Evolutionary conservation across 306 rosid species (phyloP).

Genomic region (Sicyos baderoa): DNA sequence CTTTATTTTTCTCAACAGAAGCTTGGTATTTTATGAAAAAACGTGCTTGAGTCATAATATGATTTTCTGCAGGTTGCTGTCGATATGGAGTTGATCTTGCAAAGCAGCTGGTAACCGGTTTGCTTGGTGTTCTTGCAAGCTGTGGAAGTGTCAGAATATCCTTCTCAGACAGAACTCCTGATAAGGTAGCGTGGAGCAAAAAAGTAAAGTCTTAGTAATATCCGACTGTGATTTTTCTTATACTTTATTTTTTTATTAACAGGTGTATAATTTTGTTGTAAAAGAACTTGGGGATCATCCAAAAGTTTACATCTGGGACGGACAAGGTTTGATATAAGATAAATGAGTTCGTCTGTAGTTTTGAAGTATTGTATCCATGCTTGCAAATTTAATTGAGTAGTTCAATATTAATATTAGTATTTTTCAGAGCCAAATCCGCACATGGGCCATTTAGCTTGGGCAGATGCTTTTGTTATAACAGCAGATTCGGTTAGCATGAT

Average conservation of each 20-base stretch:
- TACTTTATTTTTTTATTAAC: constrained; percentile 25
- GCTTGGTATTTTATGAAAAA: too few species aligned
- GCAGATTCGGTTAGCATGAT: constrained; percentile 90
- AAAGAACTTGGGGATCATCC: constrained; percentile 76
- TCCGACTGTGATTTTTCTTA: constrained; percentile 1
- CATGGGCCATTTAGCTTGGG: constrained; percentile 97
- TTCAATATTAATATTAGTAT: background rate
- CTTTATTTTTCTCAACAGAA: too few species aligned
- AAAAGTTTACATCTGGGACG: constrained; percentile 75
- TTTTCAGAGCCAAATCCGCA: constrained; percentile 67
- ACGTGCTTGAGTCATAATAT: background rate
- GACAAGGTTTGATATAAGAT: constrained; percentile 46
- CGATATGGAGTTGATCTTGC: constrained; percentile 80
- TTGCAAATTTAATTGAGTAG: background rate
- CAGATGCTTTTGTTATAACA: constrained; percentile 78
- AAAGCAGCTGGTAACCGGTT: constrained; percentile 54
- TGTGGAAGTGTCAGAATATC: constrained; percentile 92
- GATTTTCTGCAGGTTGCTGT: constrained; percentile 52
- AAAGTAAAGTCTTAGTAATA: background rate
- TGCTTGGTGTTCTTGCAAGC: constrained; percentile 57
- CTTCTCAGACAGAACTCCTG: constrained; percentile 77
- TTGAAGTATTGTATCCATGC: constrained; percentile 3
- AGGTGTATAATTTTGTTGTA: constrained; percentile 50
- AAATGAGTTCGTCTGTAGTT: background rate
- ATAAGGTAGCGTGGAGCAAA: constrained; percentile 42